These are phyloP conservation scores for Xerocomellus amylosporus DNA, from an alignment of 768 basidiomycete species.

Conservation along the genomic window DNA sequence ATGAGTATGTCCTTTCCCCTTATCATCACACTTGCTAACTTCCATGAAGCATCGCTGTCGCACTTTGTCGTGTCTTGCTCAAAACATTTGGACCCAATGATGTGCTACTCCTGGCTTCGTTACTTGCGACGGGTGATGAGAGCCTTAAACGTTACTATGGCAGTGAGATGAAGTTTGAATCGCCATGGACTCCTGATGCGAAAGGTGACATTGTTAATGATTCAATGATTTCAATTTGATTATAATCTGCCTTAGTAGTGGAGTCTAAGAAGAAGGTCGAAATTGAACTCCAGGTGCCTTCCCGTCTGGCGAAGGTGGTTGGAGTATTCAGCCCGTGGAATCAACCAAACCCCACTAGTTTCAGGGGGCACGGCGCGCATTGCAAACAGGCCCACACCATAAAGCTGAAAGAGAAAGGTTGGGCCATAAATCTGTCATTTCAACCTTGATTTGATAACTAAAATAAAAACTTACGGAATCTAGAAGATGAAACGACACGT, in stretches of 20 bases:
- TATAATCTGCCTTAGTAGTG: background rate
- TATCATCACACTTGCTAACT: background rate
- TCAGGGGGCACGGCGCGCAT: background rate
- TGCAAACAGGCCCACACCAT: conserved; percentile 10
- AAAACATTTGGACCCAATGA: conserved; percentile 11
- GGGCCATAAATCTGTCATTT: background rate
- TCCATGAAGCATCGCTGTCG: conserved; percentile 8
- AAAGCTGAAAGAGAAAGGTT: conserved; percentile 1
- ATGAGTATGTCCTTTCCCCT: conserved; percentile 6
- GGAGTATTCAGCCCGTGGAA: background rate
- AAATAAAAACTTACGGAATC: background rate
- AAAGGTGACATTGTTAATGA: background rate
- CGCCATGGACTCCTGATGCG: background rate
- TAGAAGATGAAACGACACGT: background rate
- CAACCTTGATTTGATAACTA: background rate
- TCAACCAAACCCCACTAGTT: background rate
- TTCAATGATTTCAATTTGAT: background rate
- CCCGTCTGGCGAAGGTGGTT: background rate
- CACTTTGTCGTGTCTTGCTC: conserved; percentile 10
- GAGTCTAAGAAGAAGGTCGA: background rate
- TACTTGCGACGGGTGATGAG: conserved; percentile 3
- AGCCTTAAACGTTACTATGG: background rate
- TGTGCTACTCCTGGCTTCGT: conserved; percentile 11
- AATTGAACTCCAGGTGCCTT: background rate
- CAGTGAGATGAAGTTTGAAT: background rate